Conservation (phyloP, 169 alveolate genomes). For the Eimeria acervulina region DNA sequence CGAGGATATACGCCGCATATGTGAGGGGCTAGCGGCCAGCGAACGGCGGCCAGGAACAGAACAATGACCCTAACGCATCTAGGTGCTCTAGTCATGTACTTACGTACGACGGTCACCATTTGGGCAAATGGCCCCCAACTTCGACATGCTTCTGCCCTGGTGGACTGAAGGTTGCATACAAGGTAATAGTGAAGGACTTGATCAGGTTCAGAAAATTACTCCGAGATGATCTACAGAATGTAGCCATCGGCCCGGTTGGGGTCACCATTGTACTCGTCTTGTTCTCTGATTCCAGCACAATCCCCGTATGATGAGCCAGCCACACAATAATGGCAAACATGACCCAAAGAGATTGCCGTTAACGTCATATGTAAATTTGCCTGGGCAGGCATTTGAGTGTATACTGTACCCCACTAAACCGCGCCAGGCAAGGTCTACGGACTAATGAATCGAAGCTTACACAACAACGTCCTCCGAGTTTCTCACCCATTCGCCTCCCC, state of each 20-base stretch:
- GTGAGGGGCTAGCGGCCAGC: not conserved
- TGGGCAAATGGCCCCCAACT: no score
- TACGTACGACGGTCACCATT: not conserved
- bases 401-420: not conserved
- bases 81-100: not conserved
- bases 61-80: not conserved
- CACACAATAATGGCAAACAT: not conserved
- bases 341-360: not conserved
- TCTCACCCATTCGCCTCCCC: not conserved
- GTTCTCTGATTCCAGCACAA: not conserved
- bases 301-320: not conserved
- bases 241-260: not conserved
- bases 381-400: not conserved
- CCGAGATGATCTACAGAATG: not conserved
- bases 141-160: no score
- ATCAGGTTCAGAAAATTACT: not conserved
- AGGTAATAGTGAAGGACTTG: not conserved
- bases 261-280: not conserved
- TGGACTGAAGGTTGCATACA: not conserved
- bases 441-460: not conserved
- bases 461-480: not conserved
- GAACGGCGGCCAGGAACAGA: not conserved
- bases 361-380: not conserved
- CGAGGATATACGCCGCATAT: not conserved
- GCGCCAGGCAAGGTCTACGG: not conserved